Conservation (phyloP, 257 asterid genomes). For the Paraleonurus japonicus region DNA sequence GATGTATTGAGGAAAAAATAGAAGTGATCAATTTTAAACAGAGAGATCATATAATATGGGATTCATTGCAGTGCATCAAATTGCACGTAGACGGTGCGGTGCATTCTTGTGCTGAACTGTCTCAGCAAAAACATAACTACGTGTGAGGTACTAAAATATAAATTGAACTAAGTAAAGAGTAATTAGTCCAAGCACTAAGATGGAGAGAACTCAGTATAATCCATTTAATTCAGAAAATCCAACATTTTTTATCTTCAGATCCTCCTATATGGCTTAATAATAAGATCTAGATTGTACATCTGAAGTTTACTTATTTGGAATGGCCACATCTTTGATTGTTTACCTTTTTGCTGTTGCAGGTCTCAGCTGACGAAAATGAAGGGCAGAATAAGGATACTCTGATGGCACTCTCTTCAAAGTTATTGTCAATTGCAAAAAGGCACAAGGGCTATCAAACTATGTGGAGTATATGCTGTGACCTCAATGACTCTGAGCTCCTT, state of each 20-base stretch:
- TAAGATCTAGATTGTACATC: conserved; percentile 13
- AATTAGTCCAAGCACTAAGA: not conserved
- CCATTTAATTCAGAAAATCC: not conserved
- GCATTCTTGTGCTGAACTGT: conserved; percentile 21
- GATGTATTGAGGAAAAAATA: not conserved
- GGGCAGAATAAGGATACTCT: conserved; percentile 51
- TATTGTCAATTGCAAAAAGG: conserved; percentile 74
- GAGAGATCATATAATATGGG: conserved; percentile 13
- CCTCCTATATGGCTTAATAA: conserved; percentile 5
- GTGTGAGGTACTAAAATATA: not conserved
- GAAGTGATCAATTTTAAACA: not conserved
- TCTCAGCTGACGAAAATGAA: conserved; percentile 40
- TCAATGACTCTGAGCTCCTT: conserved; percentile 77
- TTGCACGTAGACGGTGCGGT: not conserved
- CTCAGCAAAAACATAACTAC: not conserved
- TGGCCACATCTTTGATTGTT: conserved; percentile 19
- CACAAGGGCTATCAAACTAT: conserved; percentile 82
- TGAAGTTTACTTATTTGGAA: not conserved
- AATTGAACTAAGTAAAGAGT: not conserved
- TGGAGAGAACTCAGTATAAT: conserved; percentile 7
- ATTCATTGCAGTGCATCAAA: conserved; percentile 11
- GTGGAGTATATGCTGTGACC: conserved; percentile 80
- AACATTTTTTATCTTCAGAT: conserved; percentile 13
- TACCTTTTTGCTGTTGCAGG: conserved; percentile 46
- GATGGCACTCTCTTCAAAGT: conserved; percentile 54